phyloP scores from a whole-genome alignment of 352 stramenopile species.

The Plasmopara halstedii region DNA sequence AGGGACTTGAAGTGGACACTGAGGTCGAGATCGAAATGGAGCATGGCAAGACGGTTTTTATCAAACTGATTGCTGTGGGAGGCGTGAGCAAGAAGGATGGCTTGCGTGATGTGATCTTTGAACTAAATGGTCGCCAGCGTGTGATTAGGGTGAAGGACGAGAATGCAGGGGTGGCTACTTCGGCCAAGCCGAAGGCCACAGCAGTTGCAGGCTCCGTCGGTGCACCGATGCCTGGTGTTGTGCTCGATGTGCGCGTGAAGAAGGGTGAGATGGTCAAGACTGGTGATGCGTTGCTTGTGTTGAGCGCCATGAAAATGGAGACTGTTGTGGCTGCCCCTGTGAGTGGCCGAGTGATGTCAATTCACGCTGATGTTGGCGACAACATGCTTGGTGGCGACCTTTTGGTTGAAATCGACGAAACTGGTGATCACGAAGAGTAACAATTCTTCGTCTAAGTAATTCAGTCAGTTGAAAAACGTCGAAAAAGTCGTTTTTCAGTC shows the following conservation, averaged over 20 bases:
- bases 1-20: constrained; percentile 59
- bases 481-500: too few species aligned
- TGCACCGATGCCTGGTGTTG: constrained; percentile 95
- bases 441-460: too few species aligned
- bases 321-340: constrained; percentile 90
- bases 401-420: constrained; percentile 93
- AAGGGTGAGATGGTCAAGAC: constrained; percentile 89
- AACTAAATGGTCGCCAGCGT: constrained; percentile 92
- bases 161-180: constrained; percentile 48
- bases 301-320: constrained; percentile 99
- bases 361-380: constrained; percentile 91
- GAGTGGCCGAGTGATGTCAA: constrained; percentile 84
- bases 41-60: constrained; percentile 94
- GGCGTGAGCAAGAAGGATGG: constrained; percentile 86
- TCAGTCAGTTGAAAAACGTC: not conserved
- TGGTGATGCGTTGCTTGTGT: constrained; percentile 89
- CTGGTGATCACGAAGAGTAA: constrained; percentile 46
- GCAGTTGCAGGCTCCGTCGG: constrained; percentile 81
- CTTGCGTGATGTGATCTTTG: constrained; percentile 93
- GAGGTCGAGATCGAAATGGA: constrained; percentile 87
- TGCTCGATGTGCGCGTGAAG: constrained; percentile 93
- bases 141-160: constrained; percentile 92
- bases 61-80: constrained; percentile 90
- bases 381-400: constrained; percentile 93
- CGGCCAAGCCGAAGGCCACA: constrained; percentile 84